Evolutionary conservation across 2,329 filamentous ascomycete species (phyloP), one percentile per base, ranked within the genome.

Genomic region (Xylaria multiplex): DNA sequence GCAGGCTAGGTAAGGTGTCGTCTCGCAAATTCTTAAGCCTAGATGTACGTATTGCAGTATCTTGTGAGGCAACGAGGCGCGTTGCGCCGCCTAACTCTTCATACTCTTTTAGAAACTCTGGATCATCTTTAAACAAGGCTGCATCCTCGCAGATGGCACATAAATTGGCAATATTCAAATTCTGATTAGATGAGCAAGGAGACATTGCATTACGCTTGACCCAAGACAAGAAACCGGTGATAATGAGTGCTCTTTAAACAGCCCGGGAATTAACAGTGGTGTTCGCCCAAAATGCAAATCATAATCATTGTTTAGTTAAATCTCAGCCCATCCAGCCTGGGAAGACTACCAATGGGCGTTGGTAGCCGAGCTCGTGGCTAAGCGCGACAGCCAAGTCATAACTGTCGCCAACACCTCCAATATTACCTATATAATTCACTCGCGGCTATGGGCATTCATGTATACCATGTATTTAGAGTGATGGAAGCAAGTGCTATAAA

Each of bases 21-120:
- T 53, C 30, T 37, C 8, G 49, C 49, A 53, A 53, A 53, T 53
- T 30, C 2, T 22, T 35, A 7, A 53, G 35, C n/a, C 49, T 37
- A 2, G 49, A 37, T n/a, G 32, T 53, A 13, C 49, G 49, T 40
- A 54, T 54, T 40, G 50, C 35, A 3, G 50, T 54, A 6, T 54
- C n/a, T 24, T 40, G 3, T 40, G 50, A 54, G 8, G 49, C 49
- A 53, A 53, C 30, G n/a, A 53, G 49, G 30, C 50, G 50, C 19
- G 11, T 7, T 37, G 19, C 11, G 16, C 50, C 19, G 5, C 19
- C 50, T 40, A 35, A 16, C 22, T 22, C 32, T 24, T 13, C 19
- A 27, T 42, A 7, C 32, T 42, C 32, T 24, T 22, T 13, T 3
- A 54, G 50, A 27, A 54, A 54, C 2, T 54, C 32, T 1, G 24